Evolutionary conservation across 768 basidiomycete species (phyloP), one percentile per base, ranked within the genome.

Genomic region (Heimioporus sp.): DNA sequence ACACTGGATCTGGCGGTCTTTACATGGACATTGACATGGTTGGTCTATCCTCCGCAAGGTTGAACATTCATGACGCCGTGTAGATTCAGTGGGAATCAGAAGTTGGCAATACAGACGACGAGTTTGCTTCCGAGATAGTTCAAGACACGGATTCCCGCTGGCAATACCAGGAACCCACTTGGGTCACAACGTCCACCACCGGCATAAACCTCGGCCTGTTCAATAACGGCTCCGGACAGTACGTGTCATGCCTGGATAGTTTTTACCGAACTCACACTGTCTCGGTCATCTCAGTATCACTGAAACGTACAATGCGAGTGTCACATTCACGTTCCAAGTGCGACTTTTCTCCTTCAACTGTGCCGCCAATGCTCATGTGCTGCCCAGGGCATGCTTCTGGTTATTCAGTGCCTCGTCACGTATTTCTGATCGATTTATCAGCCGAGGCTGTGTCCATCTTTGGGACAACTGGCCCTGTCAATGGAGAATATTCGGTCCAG

Each of bases 11-110:
- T 28, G 61, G 61, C 2, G 75, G 75, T n/a, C 40, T 45, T 5
- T 69, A 59, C 41, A 55, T 82, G 24, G 80, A 80, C 55, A 63
- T 82, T 21, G 80, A 82, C 53, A 78, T 73, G 54, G 79, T 64
- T 36, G 46, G 53, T 53, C 8, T 15, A 34, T 34, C 34, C 34
- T 15, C 10, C 34, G 3, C 11, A 9, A 10, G 13, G 13, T 34
- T 34, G 13, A 9, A 34, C 10, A 15, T 34, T 19, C 52, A 9
- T 5, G 5, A 59, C 46, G 13, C 15, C 13, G 16, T 30, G 28
- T 21, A 67, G 66, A 55, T 67, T 31, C 61, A 51, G 11, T 67
- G 67, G 65, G 60, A 65, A 48, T 67, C 66, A 8, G 41, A 68
- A 47, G 54, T 67, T 12, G 62, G 62, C 20, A 53, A 40, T 21